These are phyloP conservation scores for Penicillium diatomitis DNA, from an alignment of 495 filamentous ascomycete genomes.

Conservation along the genomic window DNA sequence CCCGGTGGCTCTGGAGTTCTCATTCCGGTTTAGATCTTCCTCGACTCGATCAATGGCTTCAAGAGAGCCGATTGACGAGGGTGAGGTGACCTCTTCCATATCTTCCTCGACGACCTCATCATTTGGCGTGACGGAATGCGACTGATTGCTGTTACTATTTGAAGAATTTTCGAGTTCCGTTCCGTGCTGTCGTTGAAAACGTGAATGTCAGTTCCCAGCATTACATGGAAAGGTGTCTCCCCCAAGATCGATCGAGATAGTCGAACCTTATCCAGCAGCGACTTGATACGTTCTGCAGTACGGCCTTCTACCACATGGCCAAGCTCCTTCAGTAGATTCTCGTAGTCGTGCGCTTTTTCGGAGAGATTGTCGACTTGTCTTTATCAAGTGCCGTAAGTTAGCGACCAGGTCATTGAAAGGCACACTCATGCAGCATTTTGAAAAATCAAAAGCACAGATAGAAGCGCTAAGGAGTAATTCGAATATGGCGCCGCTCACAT, in stretches of 20 bases:
- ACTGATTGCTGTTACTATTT: constrained; percentile 21
- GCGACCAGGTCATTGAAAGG: not conserved
- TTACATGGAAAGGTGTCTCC: not conserved
- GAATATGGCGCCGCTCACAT: constrained; percentile 24
- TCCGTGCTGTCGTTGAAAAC: constrained; percentile 6
- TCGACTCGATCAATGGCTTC: constrained; percentile 52
- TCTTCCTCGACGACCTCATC: constrained; percentile 20
- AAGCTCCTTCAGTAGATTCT: constrained; percentile 36
- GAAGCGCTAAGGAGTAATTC: too few species aligned
- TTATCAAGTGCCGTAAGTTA: not conserved
- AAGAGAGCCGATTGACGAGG: constrained; percentile 51
- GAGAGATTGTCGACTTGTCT: constrained; percentile 35
- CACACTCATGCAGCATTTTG: too few species aligned
- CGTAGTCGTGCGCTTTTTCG: constrained; percentile 42
- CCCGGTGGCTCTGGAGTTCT: constrained; percentile 44
- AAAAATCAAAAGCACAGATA: too few species aligned
- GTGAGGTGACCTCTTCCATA: constrained; percentile 12
- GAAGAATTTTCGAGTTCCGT: constrained; percentile 18
- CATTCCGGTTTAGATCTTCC: constrained; percentile 49
- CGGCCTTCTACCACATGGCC: constrained; percentile 18
- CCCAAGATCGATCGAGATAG: not conserved
- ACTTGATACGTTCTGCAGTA: constrained; percentile 26
- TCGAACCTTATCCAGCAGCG: constrained; percentile 28
- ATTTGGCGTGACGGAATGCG: constrained; percentile 24
- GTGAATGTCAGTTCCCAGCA: not conserved